Conservation (phyloP, 192 early-diverging fungal genomes). For the Backusella parvicylindrica region DNA sequence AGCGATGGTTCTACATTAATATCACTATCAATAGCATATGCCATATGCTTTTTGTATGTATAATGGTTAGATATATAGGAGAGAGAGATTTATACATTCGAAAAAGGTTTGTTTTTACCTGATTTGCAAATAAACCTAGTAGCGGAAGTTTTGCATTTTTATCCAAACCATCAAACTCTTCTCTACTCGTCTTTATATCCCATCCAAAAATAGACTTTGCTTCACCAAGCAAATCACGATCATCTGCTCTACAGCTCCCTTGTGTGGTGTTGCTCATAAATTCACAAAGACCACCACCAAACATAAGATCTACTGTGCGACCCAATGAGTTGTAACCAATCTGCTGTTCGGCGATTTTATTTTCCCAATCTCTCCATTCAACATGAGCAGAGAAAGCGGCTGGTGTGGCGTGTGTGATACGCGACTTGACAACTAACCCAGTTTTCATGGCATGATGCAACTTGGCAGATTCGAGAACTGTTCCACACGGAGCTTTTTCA, state of each 20-base stretch:
- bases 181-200: slow-evolving; percentile 22
- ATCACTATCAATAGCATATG: slow-evolving; percentile 86
- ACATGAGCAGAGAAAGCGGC: slow-evolving; percentile 83
- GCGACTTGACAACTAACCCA: slow-evolving; percentile 90
- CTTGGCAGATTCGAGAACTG: slow-evolving; percentile 92
- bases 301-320: slow-evolving; percentile 80
- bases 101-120: not conserved
- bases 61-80: not conserved
- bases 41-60: slow-evolving; percentile 65
- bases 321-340: slow-evolving; percentile 88
- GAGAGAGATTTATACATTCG: not conserved
- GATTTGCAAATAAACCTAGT: not conserved
- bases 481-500: slow-evolving; percentile 75
- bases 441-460: slow-evolving; percentile 67
- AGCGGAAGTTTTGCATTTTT: not conserved
- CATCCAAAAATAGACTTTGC: slow-evolving; percentile 58
- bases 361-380: slow-evolving; percentile 70
- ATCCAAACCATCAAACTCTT: not conserved
- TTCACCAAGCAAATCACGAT: slow-evolving; percentile 61
- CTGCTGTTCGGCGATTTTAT: slow-evolving; percentile 85
- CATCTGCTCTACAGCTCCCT: slow-evolving; percentile 76
- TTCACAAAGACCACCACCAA: slow-evolving; percentile 89
- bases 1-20: slow-evolving; percentile 67
- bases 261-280: slow-evolving; percentile 65
- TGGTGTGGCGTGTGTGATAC: slow-evolving; percentile 93